Evolutionary conservation across 1,284 basidiomycete species (phyloP).

Genomic region (Hemileccinum hortonii): DNA sequence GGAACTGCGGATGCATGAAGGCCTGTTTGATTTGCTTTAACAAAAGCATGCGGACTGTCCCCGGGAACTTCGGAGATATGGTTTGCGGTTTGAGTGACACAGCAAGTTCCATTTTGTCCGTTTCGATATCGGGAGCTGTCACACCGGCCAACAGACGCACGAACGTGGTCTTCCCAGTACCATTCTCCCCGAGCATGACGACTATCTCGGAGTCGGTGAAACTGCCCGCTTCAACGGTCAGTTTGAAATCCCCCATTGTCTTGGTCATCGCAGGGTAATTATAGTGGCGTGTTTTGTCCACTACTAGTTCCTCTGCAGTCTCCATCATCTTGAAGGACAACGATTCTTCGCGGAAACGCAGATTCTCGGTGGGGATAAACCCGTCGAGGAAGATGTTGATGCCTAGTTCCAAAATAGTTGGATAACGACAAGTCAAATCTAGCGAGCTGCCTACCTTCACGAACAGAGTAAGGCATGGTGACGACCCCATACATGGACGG

Average conservation of each 20-base stretch:
- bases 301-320: slow-evolving; percentile 82
- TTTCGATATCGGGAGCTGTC: slow-evolving; percentile 73
- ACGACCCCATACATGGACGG: slow-evolving; percentile 97
- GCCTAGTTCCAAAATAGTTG: slow-evolving; percentile 41
- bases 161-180: slow-evolving; percentile 96
- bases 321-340: slow-evolving; percentile 96
- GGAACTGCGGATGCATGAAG: slow-evolving; percentile 98
- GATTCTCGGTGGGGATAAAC: slow-evolving; percentile 96
- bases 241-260: slow-evolving; percentile 90
- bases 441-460: slow-evolving; percentile 69
- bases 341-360: slow-evolving; percentile 94
- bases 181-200: slow-evolving; percentile 97
- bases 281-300: slow-evolving; percentile 84
- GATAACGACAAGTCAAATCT: not conserved
- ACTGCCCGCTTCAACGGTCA: slow-evolving; percentile 81
- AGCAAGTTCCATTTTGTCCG: slow-evolving; percentile 74
- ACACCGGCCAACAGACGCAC: slow-evolving; percentile 90
- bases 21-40: slow-evolving; percentile 91
- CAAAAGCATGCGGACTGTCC: slow-evolving; percentile 88
- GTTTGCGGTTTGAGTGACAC: slow-evolving; percentile 96
- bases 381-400: slow-evolving; percentile 99
- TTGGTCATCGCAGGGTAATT: slow-evolving; percentile 94
- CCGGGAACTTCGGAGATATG: slow-evolving; percentile 93
- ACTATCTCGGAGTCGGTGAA: slow-evolving; percentile 98
- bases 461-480: slow-evolving; percentile 94